Evolutionary conservation across 306 rosid genomes (phyloP).

Genomic region (Corylus avellana): DNA sequence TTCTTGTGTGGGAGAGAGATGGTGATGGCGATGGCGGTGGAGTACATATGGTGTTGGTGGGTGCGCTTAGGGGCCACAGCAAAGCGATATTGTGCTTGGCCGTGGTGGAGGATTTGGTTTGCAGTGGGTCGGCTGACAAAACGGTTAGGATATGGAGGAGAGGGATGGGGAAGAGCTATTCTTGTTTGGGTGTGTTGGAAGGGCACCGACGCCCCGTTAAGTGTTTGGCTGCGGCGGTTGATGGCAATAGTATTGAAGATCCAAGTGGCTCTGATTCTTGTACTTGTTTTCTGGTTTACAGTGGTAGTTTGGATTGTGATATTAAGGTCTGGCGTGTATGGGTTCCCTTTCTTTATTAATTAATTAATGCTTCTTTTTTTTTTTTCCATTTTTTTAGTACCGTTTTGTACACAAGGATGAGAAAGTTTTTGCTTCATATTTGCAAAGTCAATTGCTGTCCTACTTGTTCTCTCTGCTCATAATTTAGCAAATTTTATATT

Average conservation of each 20-base stretch:
- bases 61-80: conserved; percentile 67
- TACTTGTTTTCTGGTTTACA: conserved; percentile 51
- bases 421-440: not conserved
- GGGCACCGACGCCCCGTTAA: conserved; percentile 62
- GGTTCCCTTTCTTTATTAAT: conserved; percentile 28
- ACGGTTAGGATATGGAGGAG: conserved; percentile 70
- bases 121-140: conserved; percentile 74
- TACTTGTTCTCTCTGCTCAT: too few relatives aligned
- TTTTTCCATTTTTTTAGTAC: not conserved
- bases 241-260: not conserved
- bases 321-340: conserved; percentile 58
- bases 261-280: conserved; percentile 7
- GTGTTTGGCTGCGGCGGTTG: conserved; percentile 49
- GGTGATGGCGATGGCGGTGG: not conserved
- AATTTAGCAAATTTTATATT: too few relatives aligned
- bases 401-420: conserved; percentile 1
- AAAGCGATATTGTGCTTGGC: conserved; percentile 68
- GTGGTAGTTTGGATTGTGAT: conserved; percentile 67
- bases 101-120: conserved; percentile 56
- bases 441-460: not conserved
- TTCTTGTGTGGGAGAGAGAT: conserved; percentile 63
- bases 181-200: conserved; percentile 62
- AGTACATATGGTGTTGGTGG: conserved; percentile 45
- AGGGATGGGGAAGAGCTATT: conserved; percentile 40
- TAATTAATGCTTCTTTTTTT: not conserved